Evolutionary conservation across 768 basidiomycete genomes (phyloP).

Genomic region (Pholiota microspora): DNA sequence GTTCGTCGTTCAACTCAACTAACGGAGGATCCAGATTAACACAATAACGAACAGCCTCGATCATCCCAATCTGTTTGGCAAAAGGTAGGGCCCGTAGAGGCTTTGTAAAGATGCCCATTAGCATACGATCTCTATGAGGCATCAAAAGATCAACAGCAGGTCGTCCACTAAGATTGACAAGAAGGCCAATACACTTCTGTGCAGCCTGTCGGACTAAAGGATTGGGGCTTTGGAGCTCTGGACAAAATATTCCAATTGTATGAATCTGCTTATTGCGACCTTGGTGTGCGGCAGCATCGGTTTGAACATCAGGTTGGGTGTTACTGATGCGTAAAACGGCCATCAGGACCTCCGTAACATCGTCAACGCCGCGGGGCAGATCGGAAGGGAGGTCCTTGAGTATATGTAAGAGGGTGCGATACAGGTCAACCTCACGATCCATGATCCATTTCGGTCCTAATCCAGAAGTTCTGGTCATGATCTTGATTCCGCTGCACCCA

Average conservation of each 20-base stretch:
- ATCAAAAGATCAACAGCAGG: slow-evolving; percentile 77
- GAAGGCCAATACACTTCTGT: slow-evolving; percentile 74
- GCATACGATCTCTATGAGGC: slow-evolving; percentile 84
- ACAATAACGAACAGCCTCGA: slow-evolving; percentile 94
- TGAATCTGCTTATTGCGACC: slow-evolving; percentile 60
- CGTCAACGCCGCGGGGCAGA: slow-evolving; percentile 76
- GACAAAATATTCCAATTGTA: slow-evolving; percentile 79
- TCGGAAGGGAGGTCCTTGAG: slow-evolving; percentile 94
- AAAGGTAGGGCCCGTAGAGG: slow-evolving; percentile 94
- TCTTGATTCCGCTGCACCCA: slow-evolving; percentile 81
- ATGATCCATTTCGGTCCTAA: slow-evolving; percentile 77
- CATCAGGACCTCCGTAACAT: slow-evolving; percentile 75
- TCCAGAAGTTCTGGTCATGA: slow-evolving; percentile 70
- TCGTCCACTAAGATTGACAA: slow-evolving; percentile 72
- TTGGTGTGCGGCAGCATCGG: slow-evolving; percentile 36
- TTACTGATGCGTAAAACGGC: slow-evolving; percentile 63
- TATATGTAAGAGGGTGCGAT: slow-evolving; percentile 86
- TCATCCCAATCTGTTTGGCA: slow-evolving; percentile 95
- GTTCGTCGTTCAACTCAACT: slow-evolving; percentile 89
- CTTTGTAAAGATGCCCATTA: slow-evolving; percentile 92
- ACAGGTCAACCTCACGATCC: slow-evolving; percentile 86
- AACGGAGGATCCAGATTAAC: slow-evolving; percentile 87
- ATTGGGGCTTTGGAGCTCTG: slow-evolving; percentile 87
- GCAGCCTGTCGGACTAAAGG: slow-evolving; percentile 81
- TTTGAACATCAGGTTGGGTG: slow-evolving; percentile 41